Percentiles rank a stretch among this genome's conserved stretches.
These are phyloP conservation scores for Pyrenophora seminiperda DNA, from an alignment of 2,329 filamentous ascomycete genomes.

Conservation along the genomic window DNA sequence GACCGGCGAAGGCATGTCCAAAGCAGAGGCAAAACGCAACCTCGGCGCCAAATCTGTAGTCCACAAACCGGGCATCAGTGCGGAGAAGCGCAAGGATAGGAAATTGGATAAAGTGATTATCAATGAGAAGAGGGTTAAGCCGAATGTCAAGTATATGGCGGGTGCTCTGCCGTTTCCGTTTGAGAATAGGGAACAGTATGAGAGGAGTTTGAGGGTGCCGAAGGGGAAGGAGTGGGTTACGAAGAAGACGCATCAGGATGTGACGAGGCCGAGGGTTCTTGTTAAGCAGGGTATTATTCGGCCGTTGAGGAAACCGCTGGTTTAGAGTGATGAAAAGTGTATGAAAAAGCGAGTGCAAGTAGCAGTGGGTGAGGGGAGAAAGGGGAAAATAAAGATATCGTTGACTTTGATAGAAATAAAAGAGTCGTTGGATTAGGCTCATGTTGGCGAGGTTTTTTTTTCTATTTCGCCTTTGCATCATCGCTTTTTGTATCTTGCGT, in stretches of 20 bases:
- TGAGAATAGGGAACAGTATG: constrained; percentile 86
- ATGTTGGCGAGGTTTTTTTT: no score
- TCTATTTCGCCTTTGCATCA: no score
- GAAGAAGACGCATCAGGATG: constrained; percentile 91
- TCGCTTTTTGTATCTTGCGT: no score
- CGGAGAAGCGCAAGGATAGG: constrained; percentile 77
- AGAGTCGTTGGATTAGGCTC: no score
- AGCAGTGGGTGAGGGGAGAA: no score
- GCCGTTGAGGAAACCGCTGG: constrained; percentile 79
- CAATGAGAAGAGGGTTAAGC: constrained; percentile 87
- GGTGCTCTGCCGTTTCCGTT: constrained; percentile 85
- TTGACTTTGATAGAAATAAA: no score
- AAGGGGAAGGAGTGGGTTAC: constrained; percentile 95
- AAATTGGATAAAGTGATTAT: constrained; percentile 86
- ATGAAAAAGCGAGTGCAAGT: no score
- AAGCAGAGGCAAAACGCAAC: constrained; percentile 63
- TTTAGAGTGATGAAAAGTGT: constrained; percentile 29
- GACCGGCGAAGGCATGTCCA: constrained; percentile 82
- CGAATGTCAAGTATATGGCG: constrained; percentile 89
- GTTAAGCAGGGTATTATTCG: constrained; percentile 93
- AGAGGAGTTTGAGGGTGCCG: constrained; percentile 82
- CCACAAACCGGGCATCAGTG: constrained; percentile 74
- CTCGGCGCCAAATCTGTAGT: constrained; percentile 61
- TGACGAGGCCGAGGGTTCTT: constrained; percentile 85
- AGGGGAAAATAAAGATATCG: no score